Evolutionary conservation across 1,284 basidiomycete genomes (phyloP).

Genomic region (Amylostereum areolatum): DNA sequence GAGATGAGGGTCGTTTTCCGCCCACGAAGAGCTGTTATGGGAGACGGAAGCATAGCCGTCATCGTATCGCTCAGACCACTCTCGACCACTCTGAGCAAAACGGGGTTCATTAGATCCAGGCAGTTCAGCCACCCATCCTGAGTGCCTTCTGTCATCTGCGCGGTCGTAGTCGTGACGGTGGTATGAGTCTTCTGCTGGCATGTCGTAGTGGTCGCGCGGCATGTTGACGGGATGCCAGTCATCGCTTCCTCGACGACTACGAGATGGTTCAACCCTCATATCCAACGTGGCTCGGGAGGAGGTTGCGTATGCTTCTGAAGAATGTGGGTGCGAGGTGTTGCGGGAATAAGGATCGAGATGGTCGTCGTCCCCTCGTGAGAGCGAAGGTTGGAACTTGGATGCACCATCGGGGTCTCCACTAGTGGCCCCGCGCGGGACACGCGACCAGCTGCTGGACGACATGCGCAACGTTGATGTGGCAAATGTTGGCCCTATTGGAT

Average conservation of each 20-base stretch:
- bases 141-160: conserved; percentile 8
- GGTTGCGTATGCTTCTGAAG: conserved; percentile 40
- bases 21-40: conserved; percentile 32
- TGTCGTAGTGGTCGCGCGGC: conserved; percentile 43
- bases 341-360: conserved; percentile 36
- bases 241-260: conserved; percentile 41
- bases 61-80: conserved; percentile 43
- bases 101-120: conserved; percentile 14
- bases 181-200: conserved; percentile 38
- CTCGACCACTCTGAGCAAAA: conserved; percentile 27
- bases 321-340: conserved; percentile 36
- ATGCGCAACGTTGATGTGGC: no score
- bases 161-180: conserved; percentile 32
- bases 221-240: conserved; percentile 39
- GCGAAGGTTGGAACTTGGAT: conserved; percentile 28
- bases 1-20: conserved; percentile 27
- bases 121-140: conserved; percentile 8
- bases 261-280: conserved; percentile 42
- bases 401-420: conserved; percentile 41
- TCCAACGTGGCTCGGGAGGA: conserved; percentile 39
- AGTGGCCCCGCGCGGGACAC: conserved; percentile 18
- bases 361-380: conserved; percentile 44
- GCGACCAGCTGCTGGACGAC: no score
- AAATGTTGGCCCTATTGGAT: background rate
- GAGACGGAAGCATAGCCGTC: conserved; percentile 32